Percentiles rank a stretch among this genome's conserved stretches.
Evolutionary conservation across 2,329 filamentous ascomycete genomes (phyloP).

Genomic region (Diaporthe humulicola): DNA sequence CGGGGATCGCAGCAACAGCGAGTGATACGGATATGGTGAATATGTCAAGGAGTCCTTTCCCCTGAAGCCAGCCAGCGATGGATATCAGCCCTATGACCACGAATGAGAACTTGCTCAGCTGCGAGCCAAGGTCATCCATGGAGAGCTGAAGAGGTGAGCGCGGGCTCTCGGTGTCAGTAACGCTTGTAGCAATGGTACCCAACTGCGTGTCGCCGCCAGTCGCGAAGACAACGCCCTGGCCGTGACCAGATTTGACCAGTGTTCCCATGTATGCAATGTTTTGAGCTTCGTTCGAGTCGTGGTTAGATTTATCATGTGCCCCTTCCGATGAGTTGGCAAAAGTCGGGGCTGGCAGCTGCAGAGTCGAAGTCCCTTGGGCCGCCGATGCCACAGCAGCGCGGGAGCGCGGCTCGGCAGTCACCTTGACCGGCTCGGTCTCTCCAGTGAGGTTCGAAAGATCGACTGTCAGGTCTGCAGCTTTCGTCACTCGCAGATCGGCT

Average conservation of each 20-base stretch:
- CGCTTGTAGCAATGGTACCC: conserved; percentile 92
- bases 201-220: conserved; percentile 96
- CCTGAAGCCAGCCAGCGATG: conserved; percentile 88
- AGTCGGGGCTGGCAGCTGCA: conserved; percentile 52
- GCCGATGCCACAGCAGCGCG: conserved; percentile 48
- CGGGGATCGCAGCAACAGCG: conserved; percentile 94
- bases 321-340: conserved; percentile 55
- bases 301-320: conserved; percentile 55
- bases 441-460: conserved; percentile 98
- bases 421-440: conserved; percentile 92
- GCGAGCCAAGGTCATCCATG: conserved; percentile 97
- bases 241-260: conserved; percentile 92
- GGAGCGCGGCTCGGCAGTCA: conserved; percentile 73
- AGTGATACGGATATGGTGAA: conserved; percentile 98
- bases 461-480: conserved; percentile 89
- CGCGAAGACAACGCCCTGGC: conserved; percentile 96
- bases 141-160: conserved; percentile 93
- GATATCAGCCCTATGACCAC: conserved; percentile 94
- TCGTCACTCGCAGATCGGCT: conserved; percentile 94
- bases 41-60: conserved; percentile 90
- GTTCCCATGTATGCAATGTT: conserved; percentile 99
- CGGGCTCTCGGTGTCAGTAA: conserved; percentile 95
- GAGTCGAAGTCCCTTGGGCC: conserved; percentile 43
- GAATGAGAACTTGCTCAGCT: conserved; percentile 97
- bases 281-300: conserved; percentile 79